Evolutionary conservation across 2,329 filamentous ascomycete genomes (phyloP).

Genomic region (Aspergillus glaucus): DNA sequence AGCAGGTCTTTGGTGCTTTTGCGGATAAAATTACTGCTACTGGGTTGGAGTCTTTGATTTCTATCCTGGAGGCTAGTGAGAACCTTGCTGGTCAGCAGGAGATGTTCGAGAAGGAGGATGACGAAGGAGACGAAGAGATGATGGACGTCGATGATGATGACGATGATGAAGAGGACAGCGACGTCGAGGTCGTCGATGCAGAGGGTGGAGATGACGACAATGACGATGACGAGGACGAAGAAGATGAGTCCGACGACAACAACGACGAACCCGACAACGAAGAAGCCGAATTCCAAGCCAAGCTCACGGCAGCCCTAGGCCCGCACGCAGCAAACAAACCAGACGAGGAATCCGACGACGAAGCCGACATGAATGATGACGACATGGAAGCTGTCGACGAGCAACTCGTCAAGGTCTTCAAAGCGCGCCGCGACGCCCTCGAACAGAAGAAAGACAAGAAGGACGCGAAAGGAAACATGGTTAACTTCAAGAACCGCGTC

Average conservation of each 20-base stretch:
- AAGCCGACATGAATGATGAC: slow-evolving; percentile 84
- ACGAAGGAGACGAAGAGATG: slow-evolving; percentile 50
- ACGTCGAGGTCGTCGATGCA: slow-evolving; percentile 45
- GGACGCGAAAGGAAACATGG: slow-evolving; percentile 78
- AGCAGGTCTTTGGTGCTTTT: slow-evolving; percentile 82
- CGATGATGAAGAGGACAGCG: slow-evolving; percentile 53
- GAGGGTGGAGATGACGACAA: slow-evolving; percentile 32
- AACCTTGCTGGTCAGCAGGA: slow-evolving; percentile 76
- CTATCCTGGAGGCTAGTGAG: slow-evolving; percentile 70
- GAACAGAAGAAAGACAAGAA: slow-evolving; percentile 78
- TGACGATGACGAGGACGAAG: slow-evolving; percentile 25
- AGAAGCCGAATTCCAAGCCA: slow-evolving; percentile 61
- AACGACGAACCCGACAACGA: slow-evolving; percentile 46
- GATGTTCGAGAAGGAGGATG: slow-evolving; percentile 68
- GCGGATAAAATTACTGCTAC: slow-evolving; percentile 66
- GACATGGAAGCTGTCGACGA: slow-evolving; percentile 88
- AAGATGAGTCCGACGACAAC: slow-evolving; percentile 34
- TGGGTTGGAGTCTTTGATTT: slow-evolving; percentile 59
- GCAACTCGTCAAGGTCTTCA: slow-evolving; percentile 79
- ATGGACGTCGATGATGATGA: slow-evolving; percentile 44
- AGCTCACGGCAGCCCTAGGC: slow-evolving; percentile 70
- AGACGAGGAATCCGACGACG: slow-evolving; percentile 58
- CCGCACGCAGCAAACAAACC: slow-evolving; percentile 48
- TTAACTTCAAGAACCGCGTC: slow-evolving; percentile 92
- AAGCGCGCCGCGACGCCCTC: slow-evolving; percentile 60